phyloP scores from a whole-genome alignment of 441 rosid species.

The Erodium texanum region DNA sequence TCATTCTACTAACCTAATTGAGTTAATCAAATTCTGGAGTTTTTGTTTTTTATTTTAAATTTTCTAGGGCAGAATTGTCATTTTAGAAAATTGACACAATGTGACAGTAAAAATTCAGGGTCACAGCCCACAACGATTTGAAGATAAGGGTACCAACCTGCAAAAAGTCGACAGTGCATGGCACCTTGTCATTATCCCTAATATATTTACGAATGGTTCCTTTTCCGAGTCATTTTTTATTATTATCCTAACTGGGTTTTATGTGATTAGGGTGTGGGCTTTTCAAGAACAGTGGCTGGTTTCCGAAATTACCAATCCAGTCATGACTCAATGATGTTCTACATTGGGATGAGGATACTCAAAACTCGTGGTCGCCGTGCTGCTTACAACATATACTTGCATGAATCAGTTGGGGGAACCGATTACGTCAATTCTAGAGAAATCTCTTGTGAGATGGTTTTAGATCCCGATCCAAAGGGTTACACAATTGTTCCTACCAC shows the following conservation, averaged over 20 bases:
- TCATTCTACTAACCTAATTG: too few relatives aligned
- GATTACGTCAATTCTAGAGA: constrained; percentile 99
- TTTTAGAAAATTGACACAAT: too few relatives aligned
- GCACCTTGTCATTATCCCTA: too few relatives aligned
- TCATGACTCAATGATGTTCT: constrained; percentile 94
- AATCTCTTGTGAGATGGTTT: constrained; percentile 99
- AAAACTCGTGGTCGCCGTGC: constrained; percentile 98
- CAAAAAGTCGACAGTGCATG: too few relatives aligned
- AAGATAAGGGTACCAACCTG: too few relatives aligned
- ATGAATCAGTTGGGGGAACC: constrained; percentile 99
- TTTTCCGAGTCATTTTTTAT: not conserved
- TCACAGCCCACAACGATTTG: too few relatives aligned
- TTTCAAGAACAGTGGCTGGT: constrained; percentile 95
- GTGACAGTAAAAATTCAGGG: too few relatives aligned
- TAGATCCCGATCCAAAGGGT: constrained; percentile 99
- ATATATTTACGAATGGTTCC: constrained; percentile 6
- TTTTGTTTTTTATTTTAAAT: too few relatives aligned
- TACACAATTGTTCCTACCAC: constrained; percentile 99
- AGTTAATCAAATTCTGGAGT: too few relatives aligned
- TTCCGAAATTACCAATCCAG: constrained; percentile 95
- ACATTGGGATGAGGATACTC: constrained; percentile 97
- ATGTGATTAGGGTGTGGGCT: constrained; percentile 82
- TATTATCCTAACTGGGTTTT: constrained; percentile 6
- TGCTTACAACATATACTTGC: constrained; percentile 89
- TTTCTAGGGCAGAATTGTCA: too few relatives aligned